Evolutionary conservation across 306 rosid genomes (phyloP).

Genomic region (Aeschynomene evenia): DNA sequence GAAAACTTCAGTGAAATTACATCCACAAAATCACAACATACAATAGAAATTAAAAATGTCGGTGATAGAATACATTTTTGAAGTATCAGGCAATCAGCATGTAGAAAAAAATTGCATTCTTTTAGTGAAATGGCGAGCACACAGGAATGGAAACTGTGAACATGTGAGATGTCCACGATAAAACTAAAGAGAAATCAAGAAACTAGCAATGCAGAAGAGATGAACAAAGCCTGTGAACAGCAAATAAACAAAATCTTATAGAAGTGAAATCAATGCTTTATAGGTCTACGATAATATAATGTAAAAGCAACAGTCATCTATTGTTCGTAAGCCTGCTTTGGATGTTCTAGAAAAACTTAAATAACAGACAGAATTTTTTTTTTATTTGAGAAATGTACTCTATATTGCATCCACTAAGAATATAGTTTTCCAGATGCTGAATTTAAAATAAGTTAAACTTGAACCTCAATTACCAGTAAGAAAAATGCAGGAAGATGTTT

Average conservation of each 20-base stretch:
- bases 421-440: no score
- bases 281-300: not conserved
- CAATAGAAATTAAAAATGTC: constrained; percentile 14
- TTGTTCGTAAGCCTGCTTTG: not conserved
- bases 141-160: constrained; percentile 4
- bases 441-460: no score
- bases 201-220: not conserved
- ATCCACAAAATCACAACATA: not conserved
- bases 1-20: constrained; percentile 5
- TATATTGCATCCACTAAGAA: no score
- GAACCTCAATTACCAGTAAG: no score
- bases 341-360: not conserved
- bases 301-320: not conserved
- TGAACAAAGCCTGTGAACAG: not conserved
- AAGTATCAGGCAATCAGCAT: not conserved
- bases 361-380: not conserved
- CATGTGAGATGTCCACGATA: constrained; percentile 2
- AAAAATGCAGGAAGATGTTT: no score
- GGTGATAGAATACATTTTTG: not conserved
- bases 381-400: no score
- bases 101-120: not conserved
- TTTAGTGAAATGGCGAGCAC: not conserved
- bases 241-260: not conserved
- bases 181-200: not conserved
- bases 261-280: not conserved